phyloP scores from a whole-genome alignment of 768 basidiomycete genomes.

The Pleurotus cornucopiae region DNA sequence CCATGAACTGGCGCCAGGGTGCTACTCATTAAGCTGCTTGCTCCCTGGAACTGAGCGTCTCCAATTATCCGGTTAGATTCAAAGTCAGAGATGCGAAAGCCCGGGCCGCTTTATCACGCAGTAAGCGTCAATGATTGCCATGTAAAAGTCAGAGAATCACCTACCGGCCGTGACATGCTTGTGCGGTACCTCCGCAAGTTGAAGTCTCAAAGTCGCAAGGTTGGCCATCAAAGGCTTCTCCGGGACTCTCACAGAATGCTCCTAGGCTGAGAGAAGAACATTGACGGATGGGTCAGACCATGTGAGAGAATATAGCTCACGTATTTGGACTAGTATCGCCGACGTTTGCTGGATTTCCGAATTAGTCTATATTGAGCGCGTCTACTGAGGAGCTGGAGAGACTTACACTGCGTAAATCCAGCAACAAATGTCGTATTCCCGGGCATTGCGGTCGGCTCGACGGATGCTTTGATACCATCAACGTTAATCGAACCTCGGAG shows the following conservation, averaged over 20 bases:
- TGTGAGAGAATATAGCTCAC: constrained; percentile 32
- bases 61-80: constrained; percentile 74
- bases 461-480: constrained; percentile 37
- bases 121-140: background rate
- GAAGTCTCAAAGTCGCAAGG: constrained; percentile 68
- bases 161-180: constrained; percentile 71
- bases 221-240: constrained; percentile 60
- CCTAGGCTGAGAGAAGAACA: constrained; percentile 40
- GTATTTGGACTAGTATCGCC: constrained; percentile 80
- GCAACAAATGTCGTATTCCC: constrained; percentile 71
- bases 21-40: constrained; percentile 57
- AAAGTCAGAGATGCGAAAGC: constrained; percentile 71
- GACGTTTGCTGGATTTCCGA: constrained; percentile 55
- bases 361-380: constrained; percentile 2
- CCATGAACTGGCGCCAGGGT: constrained; percentile 48
- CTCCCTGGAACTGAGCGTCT: constrained; percentile 63
- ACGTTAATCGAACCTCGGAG: background rate
- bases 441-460: constrained; percentile 62
- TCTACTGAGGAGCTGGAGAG: constrained; percentile 4
- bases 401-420: constrained; percentile 69
- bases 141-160: constrained; percentile 6
- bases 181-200: constrained; percentile 66
- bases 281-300: background rate
- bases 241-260: constrained; percentile 76
- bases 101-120: constrained; percentile 55